Evolutionary conservation across 2,329 filamentous ascomycete species (phyloP), one percentile per base, ranked within the genome.

Genomic region (Microdochium nivale): DNA sequence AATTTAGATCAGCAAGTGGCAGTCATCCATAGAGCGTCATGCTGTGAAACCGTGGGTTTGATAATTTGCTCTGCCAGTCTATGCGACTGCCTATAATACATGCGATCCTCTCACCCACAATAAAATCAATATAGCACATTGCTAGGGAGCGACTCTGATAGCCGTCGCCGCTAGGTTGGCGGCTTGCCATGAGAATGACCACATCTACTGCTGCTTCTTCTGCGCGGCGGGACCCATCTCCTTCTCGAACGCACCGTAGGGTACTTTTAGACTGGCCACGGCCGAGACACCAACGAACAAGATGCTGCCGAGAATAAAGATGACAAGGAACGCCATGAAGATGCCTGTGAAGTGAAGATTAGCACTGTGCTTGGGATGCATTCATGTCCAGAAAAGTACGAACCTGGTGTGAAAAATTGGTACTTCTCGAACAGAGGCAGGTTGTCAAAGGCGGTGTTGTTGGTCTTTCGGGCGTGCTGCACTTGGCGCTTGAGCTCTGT

Each of bases 191-290:
- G 27, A n/a, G 27, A 40, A 30, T 30, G 27, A 11, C 27, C 11
- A n/a, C 43, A 43, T 52, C 55, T 68, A 71, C 60, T 77, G 79
- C 70, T 85, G 78, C 74, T 90, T 95, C 81, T 91, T 95, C 70
- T 95, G 88, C 30, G 87, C 87, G 35, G 83, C 77, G n/a, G 90
- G 88, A 0, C 90, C 89, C 77, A 90, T 95, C 60, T 96, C 92
- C 76, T 96, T 96, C 66, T 95, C 92, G 66, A 97, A 99, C 1
- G 94, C 90, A 56, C 88, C 90, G 67, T 97, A 97, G 1, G 89
- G 88, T 27, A 97, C 89, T 67, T 96, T 79, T 19, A 99, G 77
- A 59, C 89, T 92, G 7, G 80, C 75, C 13, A 97, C 76, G 14
- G 88, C 90, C 54, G 70, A 81, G 51, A 97, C 72, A 14, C 87